A percentile compares a stretch with the other conserved stretches of the same genome.
Conservation (phyloP, 768 basidiomycete species). For the Boletus coccyginus region DNA sequence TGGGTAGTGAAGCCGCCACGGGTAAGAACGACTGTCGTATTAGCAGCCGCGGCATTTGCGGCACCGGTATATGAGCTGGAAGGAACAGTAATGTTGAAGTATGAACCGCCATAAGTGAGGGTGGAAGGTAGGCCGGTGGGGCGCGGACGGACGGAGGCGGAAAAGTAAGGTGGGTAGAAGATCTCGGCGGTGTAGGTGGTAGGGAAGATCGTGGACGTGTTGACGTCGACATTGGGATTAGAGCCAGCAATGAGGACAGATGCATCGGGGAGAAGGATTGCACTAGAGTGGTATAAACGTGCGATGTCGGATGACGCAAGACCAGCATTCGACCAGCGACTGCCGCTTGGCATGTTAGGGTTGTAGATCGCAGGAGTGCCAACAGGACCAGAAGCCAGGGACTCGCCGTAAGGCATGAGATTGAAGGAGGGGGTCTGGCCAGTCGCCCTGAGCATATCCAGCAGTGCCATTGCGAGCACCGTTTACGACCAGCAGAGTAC, state of each 20-base stretch:
- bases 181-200: conserved; percentile 82
- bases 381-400: conserved; percentile 78
- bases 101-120: conserved; percentile 78
- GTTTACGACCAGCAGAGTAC: conserved; percentile 74
- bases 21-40: conserved; percentile 74
- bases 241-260: conserved; percentile 89
- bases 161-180: conserved; percentile 92
- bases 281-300: conserved; percentile 90
- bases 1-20: conserved; percentile 86
- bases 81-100: conserved; percentile 76
- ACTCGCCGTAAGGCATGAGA: conserved; percentile 71
- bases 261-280: conserved; percentile 82
- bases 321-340: conserved; percentile 71
- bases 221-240: conserved; percentile 91
- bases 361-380: conserved; percentile 80
- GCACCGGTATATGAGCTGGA: conserved; percentile 60
- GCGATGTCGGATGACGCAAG: conserved; percentile 63
- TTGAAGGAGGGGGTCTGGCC: conserved; percentile 38
- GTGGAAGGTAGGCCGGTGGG: conserved; percentile 70
- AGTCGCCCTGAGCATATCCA: conserved; percentile 69
- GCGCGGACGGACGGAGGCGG: conserved; percentile 60
- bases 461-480: conserved; percentile 86
- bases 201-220: conserved; percentile 58
- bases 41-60: conserved; percentile 69
- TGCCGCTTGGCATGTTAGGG: conserved; percentile 67